Evolutionary conservation across 805 yeast species (phyloP), one percentile per base, ranked within the genome.

Genomic region (Ogataea dorogensis): DNA sequence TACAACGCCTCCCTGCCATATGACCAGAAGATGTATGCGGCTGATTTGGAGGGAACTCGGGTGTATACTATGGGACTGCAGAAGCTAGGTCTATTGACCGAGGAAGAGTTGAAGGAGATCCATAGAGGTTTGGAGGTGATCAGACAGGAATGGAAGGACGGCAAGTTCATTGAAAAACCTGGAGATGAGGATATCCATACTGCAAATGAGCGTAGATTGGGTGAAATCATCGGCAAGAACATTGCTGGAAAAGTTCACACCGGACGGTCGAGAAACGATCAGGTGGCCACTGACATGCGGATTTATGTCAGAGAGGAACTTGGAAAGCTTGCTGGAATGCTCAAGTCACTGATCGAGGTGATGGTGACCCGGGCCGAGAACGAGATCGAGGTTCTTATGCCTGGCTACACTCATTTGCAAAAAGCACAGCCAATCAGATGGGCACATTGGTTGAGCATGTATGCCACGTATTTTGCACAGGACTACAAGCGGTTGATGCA

Each of bases 391-490:
- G 84, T 83, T 13, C 73, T 93, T 57, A 93, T 93, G 98, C 99
- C 99, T 8, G 99, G 99, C 28, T 93, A 93, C 68, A 93, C 99
- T 10, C 99, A 93, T 67, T 70, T 93, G 59, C 98, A 93, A 71
- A 84, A 96, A 61, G 98, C 98, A 2, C 99, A 89, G 66, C 99
- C 99, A n/a, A 93, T 93, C 56, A 79, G 99, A 67, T 93, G 99
- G 99, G 73, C 97, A 1, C 99, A 93, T 61, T 91, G 97, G 96
- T 71, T 93, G 49, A 78, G 91, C 49, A 80, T 87, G 59, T 91
- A 93, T 56, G 97, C 96, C 24, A 91, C 98, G 2, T 93, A 89
- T 59, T 82, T 93, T 63, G 77, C 89, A 7, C 88, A 88, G 57
- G 99, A 93, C 60, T 79, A 83, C 65, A 78, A 85, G 59, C 77